phyloP scores from a whole-genome alignment of 768 basidiomycete species.

The Russula sp. region DNA sequence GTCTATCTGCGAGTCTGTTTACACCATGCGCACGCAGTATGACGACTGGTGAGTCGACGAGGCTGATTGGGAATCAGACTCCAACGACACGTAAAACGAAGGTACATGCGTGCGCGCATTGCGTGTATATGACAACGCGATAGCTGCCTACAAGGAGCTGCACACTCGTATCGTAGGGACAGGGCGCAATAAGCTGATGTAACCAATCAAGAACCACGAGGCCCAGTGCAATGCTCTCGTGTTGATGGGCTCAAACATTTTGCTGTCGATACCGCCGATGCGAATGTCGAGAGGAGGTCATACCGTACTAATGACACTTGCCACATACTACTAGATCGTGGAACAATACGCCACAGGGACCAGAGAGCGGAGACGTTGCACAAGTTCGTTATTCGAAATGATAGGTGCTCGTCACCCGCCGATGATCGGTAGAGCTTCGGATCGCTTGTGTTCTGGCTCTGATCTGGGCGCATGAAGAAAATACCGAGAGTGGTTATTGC shows the following conservation, averaged over 20 bases:
- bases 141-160: neutral
- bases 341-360: conserved; percentile 7
- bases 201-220: conserved; percentile 4
- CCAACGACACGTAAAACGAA: conserved; percentile 11
- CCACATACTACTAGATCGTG: neutral
- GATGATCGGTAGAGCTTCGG: conserved; percentile 5
- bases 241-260: neutral
- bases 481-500: neutral
- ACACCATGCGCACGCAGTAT: neutral
- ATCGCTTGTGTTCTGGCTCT: conserved; percentile 10
- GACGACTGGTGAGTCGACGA: conserved; percentile 4
- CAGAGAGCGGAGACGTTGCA: neutral
- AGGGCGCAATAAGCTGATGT: conserved; percentile 7
- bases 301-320: neutral
- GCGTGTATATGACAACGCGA: neutral
- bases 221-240: neutral
- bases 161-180: neutral
- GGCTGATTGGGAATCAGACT: neutral
- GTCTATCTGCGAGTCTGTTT: conserved; percentile 4
- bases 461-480: conserved; percentile 6
- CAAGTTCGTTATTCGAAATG: neutral
- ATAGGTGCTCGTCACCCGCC: neutral
- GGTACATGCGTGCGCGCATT: no score
- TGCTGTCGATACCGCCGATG: neutral
- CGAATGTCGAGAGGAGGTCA: neutral